Evolutionary conservation across 805 yeast genomes (phyloP).

Genomic region (Candida boidinii): DNA sequence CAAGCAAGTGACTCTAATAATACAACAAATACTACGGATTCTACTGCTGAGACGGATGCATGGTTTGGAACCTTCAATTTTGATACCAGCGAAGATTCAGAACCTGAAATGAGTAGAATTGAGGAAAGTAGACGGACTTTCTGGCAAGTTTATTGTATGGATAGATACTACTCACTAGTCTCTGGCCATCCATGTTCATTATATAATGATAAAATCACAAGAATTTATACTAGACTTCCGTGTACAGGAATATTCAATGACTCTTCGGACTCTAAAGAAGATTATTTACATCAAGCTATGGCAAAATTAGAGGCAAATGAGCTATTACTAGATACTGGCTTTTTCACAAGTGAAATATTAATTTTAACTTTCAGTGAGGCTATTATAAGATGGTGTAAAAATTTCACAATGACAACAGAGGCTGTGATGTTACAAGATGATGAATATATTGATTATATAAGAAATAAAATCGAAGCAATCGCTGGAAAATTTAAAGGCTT

Average conservation of each 20-base stretch:
- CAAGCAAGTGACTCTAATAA: too few species aligned
- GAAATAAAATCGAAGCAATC: constrained; percentile 17
- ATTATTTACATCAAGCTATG: constrained; percentile 23
- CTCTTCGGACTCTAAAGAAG: background rate
- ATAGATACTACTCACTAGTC: constrained; percentile 24
- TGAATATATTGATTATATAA: constrained; percentile 11
- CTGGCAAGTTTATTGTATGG: constrained; percentile 22
- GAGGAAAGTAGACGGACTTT: constrained; percentile 24
- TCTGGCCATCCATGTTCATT: constrained; percentile 23
- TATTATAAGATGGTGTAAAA: constrained; percentile 23
- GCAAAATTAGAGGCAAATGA: constrained; percentile 18
- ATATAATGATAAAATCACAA: constrained; percentile 16
- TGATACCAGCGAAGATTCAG: constrained; percentile 13
- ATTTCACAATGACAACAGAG: constrained; percentile 21
- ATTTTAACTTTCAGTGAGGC: constrained; percentile 22
- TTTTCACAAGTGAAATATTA: constrained; percentile 17
- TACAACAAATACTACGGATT: too few species aligned
- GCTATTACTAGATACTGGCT: constrained; percentile 18
- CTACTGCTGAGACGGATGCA: background rate
- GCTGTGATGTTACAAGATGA: constrained; percentile 13
- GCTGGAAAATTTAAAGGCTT: constrained; percentile 17
- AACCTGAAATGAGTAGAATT: constrained; percentile 12
- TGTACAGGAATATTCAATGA: constrained; percentile 18
- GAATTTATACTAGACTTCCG: constrained; percentile 22
- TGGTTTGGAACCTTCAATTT: background rate